A percentile compares a stretch with the other conserved stretches of the same genome.
These are phyloP conservation scores for Beauveria sp. DNA, from an alignment of 2,329 filamentous ascomycete species.

Conservation along the genomic window DNA sequence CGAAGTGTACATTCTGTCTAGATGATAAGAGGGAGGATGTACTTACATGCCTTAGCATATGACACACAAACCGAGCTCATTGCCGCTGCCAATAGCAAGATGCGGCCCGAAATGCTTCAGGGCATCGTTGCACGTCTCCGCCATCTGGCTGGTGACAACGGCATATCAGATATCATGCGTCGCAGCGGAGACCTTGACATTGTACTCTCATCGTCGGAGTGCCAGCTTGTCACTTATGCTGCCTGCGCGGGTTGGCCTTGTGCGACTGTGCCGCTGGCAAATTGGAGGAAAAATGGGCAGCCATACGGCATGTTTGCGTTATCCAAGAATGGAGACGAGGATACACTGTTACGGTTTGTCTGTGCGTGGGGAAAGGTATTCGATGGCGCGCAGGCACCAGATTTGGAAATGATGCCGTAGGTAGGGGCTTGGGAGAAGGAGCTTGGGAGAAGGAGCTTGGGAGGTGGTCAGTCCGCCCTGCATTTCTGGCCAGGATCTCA, in stretches of 20 bases:
- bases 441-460: too few species aligned
- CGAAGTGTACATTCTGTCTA: too few species aligned
- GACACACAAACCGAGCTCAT: slow-evolving; percentile 1
- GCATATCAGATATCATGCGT: neutral
- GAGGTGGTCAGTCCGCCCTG: too few species aligned
- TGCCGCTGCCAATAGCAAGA: neutral
- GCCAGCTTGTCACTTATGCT: neutral
- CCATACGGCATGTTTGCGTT: slow-evolving; percentile 8
- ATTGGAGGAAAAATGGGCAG: slow-evolving; percentile 5
- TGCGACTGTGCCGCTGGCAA: neutral
- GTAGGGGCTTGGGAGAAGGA: neutral
- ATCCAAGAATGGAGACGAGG: neutral
- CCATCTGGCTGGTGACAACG: neutral
- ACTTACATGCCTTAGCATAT: neutral
- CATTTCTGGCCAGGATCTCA: too few species aligned
- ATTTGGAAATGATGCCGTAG: slow-evolving; percentile 5
- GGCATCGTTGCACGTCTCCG: neutral
- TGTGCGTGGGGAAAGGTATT: neutral
- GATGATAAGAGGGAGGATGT: neutral
- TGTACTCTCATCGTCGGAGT: slow-evolving; percentile 2
- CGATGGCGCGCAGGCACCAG: neutral
- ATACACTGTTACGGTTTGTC: neutral
- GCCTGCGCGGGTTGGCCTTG: slow-evolving; percentile 3
- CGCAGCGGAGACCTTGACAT: neutral
- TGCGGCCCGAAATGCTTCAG: neutral